These are phyloP conservation scores for Helotiales sp. DNA, from an alignment of 2,329 filamentous ascomycete genomes.

Conservation along the genomic window DNA sequence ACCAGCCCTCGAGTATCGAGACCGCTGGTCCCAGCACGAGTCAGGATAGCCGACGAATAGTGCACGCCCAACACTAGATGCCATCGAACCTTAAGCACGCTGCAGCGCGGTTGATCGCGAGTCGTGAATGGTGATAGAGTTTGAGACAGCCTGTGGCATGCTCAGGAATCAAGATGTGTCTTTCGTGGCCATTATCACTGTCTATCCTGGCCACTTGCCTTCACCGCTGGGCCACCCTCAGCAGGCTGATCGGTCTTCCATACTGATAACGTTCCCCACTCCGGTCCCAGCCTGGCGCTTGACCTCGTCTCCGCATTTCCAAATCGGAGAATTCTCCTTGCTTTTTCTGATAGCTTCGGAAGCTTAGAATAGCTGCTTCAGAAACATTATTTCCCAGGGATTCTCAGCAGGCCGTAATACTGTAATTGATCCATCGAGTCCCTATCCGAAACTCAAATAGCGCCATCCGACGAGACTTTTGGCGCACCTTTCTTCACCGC, in stretches of 20 bases:
- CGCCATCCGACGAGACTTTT: not conserved
- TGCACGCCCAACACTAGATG: not conserved
- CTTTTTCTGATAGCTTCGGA: not conserved
- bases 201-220: too few species aligned
- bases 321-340: not conserved
- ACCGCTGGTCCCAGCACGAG: too few species aligned
- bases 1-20: not conserved
- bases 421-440: not conserved
- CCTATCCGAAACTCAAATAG: not conserved
- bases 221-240: too few species aligned
- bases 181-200: too few species aligned
- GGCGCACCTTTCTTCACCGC: conserved; percentile 3
- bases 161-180: too few species aligned
- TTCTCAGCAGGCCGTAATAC: not conserved
- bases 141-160: too few species aligned
- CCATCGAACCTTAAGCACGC: not conserved
- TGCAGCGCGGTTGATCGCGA: not conserved
- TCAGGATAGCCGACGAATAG: not conserved
- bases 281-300: too few species aligned
- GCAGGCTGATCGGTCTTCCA: too few species aligned
- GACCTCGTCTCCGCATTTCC: not conserved
- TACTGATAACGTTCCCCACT: too few species aligned
- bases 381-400: not conserved
- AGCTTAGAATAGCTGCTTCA: not conserved
- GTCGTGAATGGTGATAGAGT: not conserved